Percentiles rank a stretch among this genome's conserved stretches.
Evolutionary conservation across 495 filamentous ascomycete genomes (phyloP).

Genomic region (Penicillium argentinense): DNA sequence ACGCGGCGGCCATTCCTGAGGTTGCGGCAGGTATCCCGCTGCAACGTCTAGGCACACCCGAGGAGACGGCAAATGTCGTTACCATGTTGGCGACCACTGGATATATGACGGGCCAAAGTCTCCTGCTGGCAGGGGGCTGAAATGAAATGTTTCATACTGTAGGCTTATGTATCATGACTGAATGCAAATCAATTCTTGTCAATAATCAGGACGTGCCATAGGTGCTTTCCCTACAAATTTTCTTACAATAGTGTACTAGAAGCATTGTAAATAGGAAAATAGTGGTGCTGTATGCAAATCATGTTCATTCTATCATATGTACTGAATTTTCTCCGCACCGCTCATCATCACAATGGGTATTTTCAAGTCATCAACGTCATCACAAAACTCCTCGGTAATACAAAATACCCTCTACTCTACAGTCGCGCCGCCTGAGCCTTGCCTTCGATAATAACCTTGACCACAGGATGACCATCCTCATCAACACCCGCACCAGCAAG

Average conservation of each 20-base stretch:
- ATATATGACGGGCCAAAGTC: slow-evolving; percentile 66
- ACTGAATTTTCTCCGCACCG: not conserved
- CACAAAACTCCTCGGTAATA: not conserved
- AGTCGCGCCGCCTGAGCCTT: slow-evolving; percentile 1
- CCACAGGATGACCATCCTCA: slow-evolving; percentile 69
- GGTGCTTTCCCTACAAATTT: too few species aligned
- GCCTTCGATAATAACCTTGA: slow-evolving; percentile 79
- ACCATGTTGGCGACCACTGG: slow-evolving; percentile 66
- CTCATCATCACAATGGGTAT: slow-evolving; percentile 22
- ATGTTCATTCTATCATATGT: not conserved
- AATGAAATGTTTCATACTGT: slow-evolving; percentile 21
- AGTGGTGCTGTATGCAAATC: too few species aligned
- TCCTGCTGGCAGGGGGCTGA: slow-evolving; percentile 59
- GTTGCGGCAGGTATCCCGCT: slow-evolving; percentile 59
- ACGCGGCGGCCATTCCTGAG: slow-evolving; percentile 52
- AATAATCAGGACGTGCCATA: too few species aligned
- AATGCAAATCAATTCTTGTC: slow-evolving; percentile 3
- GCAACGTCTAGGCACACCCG: slow-evolving; percentile 60
- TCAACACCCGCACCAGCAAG: slow-evolving; percentile 82
- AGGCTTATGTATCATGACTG: not conserved
- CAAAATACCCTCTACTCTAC: slow-evolving; percentile 2
- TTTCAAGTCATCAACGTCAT: slow-evolving; percentile 23
- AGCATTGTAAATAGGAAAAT: too few species aligned
- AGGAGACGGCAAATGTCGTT: slow-evolving; percentile 68
- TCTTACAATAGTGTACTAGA: too few species aligned